Percentiles rank a stretch among this genome's conserved stretches.
Evolutionary conservation across 257 asterid species (phyloP).

Genomic region (Solanum peruvianum): DNA sequence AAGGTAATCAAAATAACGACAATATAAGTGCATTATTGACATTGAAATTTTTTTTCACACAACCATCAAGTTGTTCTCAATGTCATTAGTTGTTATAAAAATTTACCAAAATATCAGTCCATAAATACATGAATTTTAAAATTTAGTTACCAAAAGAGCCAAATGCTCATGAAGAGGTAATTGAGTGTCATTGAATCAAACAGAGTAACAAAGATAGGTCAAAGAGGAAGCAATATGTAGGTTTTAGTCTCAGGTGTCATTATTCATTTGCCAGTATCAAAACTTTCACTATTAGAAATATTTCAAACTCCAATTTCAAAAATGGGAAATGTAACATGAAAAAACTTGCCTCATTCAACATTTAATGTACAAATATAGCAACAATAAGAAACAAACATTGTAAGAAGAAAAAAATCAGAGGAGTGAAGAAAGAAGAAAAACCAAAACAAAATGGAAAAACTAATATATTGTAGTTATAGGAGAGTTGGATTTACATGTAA

Average conservation of each 20-base stretch:
- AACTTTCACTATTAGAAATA: not conserved
- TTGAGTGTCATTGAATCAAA: not conserved
- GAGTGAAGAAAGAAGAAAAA: not conserved
- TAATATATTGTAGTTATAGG: not conserved
- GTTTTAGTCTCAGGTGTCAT: not conserved
- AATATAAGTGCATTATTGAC: not conserved
- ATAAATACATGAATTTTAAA: too few species aligned
- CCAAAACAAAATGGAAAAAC: not conserved
- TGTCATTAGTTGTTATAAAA: not conserved
- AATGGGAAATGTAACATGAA: not conserved
- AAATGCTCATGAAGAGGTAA: not conserved
- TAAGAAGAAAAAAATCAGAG: not conserved
- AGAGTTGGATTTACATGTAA: not conserved
- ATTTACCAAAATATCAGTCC: not conserved
- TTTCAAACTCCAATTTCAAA: not conserved
- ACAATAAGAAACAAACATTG: not conserved
- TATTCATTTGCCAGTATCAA: not conserved
- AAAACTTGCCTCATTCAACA: not conserved
- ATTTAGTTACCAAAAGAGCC: not conserved
- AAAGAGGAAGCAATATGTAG: not conserved
- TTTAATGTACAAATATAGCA: not conserved
- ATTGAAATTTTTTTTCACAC: too few species aligned
- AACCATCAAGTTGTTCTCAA: not conserved
- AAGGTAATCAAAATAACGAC: not conserved
- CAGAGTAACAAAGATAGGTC: not conserved